Evolutionary conservation across 768 basidiomycete species (phyloP), one percentile per base, ranked within the genome.

Genomic region (Collybia nuda): DNA sequence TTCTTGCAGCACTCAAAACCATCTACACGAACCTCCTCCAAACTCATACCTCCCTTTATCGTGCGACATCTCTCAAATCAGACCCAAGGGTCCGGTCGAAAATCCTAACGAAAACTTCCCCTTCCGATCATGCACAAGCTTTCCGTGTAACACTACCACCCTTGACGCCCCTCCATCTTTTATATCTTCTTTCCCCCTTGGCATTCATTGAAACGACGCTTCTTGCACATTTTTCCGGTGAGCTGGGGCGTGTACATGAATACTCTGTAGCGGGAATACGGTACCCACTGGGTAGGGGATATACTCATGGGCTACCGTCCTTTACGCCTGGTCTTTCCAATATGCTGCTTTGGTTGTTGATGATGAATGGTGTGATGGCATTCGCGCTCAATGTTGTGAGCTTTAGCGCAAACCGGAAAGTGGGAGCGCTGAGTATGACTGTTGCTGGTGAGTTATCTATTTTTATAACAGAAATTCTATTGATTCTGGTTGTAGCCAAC

Each of bases 331-430:
- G 66, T 63, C 8, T 54, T 55, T 22, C 57, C 11, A 55, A 50
- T 18, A 42, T 62, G 45, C 80, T 77, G 51, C 69, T 79, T 1
- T 51, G 77, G 1, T 81, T 85, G 5, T 67, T 98, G 40, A 55
- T 82, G 4, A 60, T 88, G 29, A 99, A 98, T 58, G 96, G 94
- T 0, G 63, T 75, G 12, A 84, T 98, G 60, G 97, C 97, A 3
- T 98, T 97, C 62, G 88, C 84, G 12, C 74, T 99, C 45, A 99
- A 98, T 59, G 84, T 98, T 2, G 90, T 97, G 50, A 91, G 88
- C 64, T 97, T 99, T 62, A 90, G 90, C 36, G 91, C 97, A n/a
- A 99, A 98, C 71, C 86, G 87, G 67, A 85, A 88, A 63, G 86
- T 92, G 0, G 93, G 94, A 2, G 86, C 93, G 11, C 64, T 96